Evolutionary conservation across 2,329 filamentous ascomycete species (phyloP).

Genomic region (Phoma sp.): DNA sequence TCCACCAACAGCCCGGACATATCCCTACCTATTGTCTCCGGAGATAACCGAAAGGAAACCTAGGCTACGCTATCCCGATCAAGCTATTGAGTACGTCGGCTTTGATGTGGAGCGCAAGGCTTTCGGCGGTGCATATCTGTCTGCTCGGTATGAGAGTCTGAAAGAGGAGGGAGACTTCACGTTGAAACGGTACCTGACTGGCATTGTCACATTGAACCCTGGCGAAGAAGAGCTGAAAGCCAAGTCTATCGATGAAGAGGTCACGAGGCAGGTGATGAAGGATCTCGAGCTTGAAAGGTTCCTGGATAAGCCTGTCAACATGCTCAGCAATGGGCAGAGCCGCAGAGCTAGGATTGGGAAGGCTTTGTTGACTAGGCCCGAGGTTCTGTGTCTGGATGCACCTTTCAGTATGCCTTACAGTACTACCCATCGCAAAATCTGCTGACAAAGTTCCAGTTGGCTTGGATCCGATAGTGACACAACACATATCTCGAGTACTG

Average conservation of each 20-base stretch:
- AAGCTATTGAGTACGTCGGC: constrained; percentile 86
- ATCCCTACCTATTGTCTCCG: constrained; percentile 75
- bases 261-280: constrained; percentile 66
- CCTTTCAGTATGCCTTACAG: constrained; percentile 71
- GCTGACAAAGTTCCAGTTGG: constrained; percentile 65
- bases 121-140: constrained; percentile 74
- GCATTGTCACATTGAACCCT: constrained; percentile 83
- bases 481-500: constrained; percentile 73
- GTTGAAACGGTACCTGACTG: constrained; percentile 78
- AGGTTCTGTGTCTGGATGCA: constrained; percentile 82
- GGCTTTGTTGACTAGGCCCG: constrained; percentile 77
- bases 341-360: constrained; percentile 86
- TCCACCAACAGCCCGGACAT: constrained; percentile 77
- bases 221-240: constrained; percentile 57
- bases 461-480: constrained; percentile 82
- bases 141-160: constrained; percentile 86
- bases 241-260: constrained; percentile 54
- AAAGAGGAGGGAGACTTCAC: constrained; percentile 89
- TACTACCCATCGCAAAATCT: not conserved
- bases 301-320: constrained; percentile 81
- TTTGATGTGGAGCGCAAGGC: constrained; percentile 76
- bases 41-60: constrained; percentile 60
- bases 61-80: constrained; percentile 64
- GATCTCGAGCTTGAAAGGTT: constrained; percentile 74
- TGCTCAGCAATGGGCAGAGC: constrained; percentile 92